Evolutionary conservation across 1,139 yeast genomes (phyloP), one percentile per base, ranked within the genome.

Genomic region (Fermentozyma sake): DNA sequence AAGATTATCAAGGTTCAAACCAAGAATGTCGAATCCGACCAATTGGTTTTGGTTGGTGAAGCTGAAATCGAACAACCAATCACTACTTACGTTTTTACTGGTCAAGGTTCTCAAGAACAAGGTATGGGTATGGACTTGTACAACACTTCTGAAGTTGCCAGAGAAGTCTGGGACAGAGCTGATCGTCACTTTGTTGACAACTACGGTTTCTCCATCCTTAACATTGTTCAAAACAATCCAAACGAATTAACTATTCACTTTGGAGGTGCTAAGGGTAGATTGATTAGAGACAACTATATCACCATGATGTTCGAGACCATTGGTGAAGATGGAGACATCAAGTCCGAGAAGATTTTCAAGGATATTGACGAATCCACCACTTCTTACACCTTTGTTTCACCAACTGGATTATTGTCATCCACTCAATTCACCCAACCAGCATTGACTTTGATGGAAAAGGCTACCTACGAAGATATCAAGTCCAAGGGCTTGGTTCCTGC

Each of bases 81-180:
- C 34, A 85, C 98, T 27, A 82, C 98, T 12, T 91, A 84, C 56
- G 96, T 91, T 35, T 91, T 93, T 68, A 91, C 99, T 44, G 99
- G 98, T 57, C 99, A 91, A 72, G 99, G 99, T 58, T 89, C 98
- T 35, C 98, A 91, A 67, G 98, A 93, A 62, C 98, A 93, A 70
- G 97, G 97, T 56, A 91, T 91, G 99, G 98, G 99, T 70, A 91
- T 91, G 99, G 98, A 93, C 61, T 74, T 91, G 55, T 91, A 91
- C 62, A 80, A 79, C 41, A 73, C 86, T 28, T 84, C 96, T 30
- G 86, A 76, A 22, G 96, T 93, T 56, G 98, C 99, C 34, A 80
- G 79, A 51, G 78, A 76, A 39, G 97, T 91, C 39, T 91, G 99
- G 98, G 97, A 91, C 60, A 83, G 87, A 57, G 99, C 99, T 37